phyloP scores from a whole-genome alignment of 2,329 filamentous ascomycete genomes.

The Aspergillus clavatus region DNA sequence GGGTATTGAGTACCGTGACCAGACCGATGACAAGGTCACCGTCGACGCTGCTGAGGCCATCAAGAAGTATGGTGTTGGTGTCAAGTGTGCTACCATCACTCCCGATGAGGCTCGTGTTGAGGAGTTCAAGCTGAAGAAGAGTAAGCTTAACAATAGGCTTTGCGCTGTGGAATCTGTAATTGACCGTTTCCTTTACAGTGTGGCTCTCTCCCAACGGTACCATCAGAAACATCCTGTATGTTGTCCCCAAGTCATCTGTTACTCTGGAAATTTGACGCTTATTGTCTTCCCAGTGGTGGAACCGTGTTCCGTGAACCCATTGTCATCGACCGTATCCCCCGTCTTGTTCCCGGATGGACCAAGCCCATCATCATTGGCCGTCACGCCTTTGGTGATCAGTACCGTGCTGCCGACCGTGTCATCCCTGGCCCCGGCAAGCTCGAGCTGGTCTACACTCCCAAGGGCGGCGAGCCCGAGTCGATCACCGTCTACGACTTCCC shows the following conservation, averaged over 20 bases:
- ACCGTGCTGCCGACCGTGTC: slow-evolving; percentile 90
- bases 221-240: slow-evolving; percentile 60
- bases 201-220: slow-evolving; percentile 98
- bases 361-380: slow-evolving; percentile 98
- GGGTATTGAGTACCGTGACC: slow-evolving; percentile 87
- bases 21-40: slow-evolving; percentile 96
- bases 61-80: slow-evolving; percentile 97
- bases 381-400: slow-evolving; percentile 98
- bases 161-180: slow-evolving; percentile 3
- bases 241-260: slow-evolving; percentile 1
- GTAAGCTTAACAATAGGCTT: slow-evolving; percentile 47
- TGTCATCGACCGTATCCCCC: slow-evolving; percentile 87
- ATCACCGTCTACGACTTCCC: slow-evolving; percentile 90
- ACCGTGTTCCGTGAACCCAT: slow-evolving; percentile 99
- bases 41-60: slow-evolving; percentile 93
- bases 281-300: slow-evolving; percentile 55
- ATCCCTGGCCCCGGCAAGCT: slow-evolving; percentile 79
- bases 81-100: slow-evolving; percentile 99
- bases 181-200: slow-evolving; percentile 57
- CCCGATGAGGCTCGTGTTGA: slow-evolving; percentile 94
- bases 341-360: slow-evolving; percentile 94
- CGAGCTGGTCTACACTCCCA: slow-evolving; percentile 89
- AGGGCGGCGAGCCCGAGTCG: slow-evolving; percentile 70
- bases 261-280: slow-evolving; percentile 15
- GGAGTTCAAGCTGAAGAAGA: slow-evolving; percentile 99